Evolutionary conservation across 2,329 filamentous ascomycete species (phyloP).

Genomic region (Penicillium expansum): DNA sequence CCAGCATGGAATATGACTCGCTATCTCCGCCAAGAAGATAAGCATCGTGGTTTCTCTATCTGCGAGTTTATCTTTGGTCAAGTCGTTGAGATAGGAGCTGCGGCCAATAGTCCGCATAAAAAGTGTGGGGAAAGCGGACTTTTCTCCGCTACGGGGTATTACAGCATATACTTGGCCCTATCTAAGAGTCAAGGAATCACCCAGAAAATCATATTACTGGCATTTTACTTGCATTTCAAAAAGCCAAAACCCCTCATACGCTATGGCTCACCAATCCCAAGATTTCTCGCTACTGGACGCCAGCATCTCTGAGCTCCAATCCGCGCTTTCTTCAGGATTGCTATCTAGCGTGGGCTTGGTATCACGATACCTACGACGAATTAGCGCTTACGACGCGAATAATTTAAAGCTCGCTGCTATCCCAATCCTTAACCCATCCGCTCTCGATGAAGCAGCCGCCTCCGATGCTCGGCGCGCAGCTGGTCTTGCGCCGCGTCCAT

Average conservation of each 20-base stretch:
- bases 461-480: slow-evolving; percentile 48
- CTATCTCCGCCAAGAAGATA: slow-evolving; percentile 18
- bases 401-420: slow-evolving; percentile 47
- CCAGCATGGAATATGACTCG: neutral
- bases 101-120: slow-evolving; percentile 5
- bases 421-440: slow-evolving; percentile 47
- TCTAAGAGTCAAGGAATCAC: neutral
- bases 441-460: slow-evolving; percentile 48
- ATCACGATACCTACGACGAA: slow-evolving; percentile 48
- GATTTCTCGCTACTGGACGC: slow-evolving; percentile 46
- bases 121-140: slow-evolving; percentile 4
- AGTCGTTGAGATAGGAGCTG: neutral
- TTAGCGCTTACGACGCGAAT: slow-evolving; percentile 48
- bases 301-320: slow-evolving; percentile 45
- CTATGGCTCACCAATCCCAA: slow-evolving; percentile 10
- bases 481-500: slow-evolving; percentile 35
- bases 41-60: neutral
- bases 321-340: slow-evolving; percentile 41
- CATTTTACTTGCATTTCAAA: neutral
- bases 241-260: neutral
- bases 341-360: slow-evolving; percentile 49
- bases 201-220: neutral
- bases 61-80: neutral
- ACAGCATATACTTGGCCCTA: neutral
- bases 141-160: neutral